Conservation (phyloP, 441 rosid species). For the Sinapis alba region DNA sequence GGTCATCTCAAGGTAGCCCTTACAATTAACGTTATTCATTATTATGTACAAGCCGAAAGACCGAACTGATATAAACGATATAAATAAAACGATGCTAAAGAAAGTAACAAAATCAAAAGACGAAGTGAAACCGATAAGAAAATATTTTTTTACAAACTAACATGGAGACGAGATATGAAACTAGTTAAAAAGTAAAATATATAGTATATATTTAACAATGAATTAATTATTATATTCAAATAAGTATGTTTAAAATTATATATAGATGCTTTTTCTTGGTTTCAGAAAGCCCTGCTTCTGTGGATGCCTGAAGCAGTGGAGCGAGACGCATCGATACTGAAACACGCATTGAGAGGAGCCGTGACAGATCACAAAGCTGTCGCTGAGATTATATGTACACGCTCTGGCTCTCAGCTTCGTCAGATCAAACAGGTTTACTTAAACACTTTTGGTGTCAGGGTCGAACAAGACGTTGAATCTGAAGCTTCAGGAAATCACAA, state of each 20-base stretch:
- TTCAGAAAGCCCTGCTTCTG: slow-evolving; percentile 64
- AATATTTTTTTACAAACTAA: too few species aligned
- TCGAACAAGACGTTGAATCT: slow-evolving; percentile 60
- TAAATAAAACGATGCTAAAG: too few species aligned
- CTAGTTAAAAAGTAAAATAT: background rate
- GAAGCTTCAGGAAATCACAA: slow-evolving; percentile 64
- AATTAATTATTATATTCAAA: background rate
- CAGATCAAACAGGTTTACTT: slow-evolving; percentile 63
- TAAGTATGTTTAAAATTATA: background rate
- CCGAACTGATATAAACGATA: too few species aligned
- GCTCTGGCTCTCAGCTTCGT: slow-evolving; percentile 66
- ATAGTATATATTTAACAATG: background rate
- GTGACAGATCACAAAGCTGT: slow-evolving; percentile 51
- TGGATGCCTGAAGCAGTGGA: slow-evolving; percentile 76
- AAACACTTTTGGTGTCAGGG: slow-evolving; percentile 42
- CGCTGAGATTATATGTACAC: slow-evolving; percentile 68
- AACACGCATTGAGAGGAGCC: slow-evolving; percentile 53
- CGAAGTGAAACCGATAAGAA: too few species aligned
- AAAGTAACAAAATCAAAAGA: too few species aligned
- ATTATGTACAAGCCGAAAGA: too few species aligned
- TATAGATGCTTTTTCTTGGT: background rate
- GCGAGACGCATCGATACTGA: slow-evolving; percentile 54
- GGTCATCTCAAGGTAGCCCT: slow-evolving; percentile 70
- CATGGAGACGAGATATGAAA: too few species aligned
- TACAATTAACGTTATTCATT: background rate